Evolutionary conservation across 2,329 filamentous ascomycete genomes (phyloP), one percentile per base, ranked within the genome.

Genomic region (Claviceps purpurea): DNA sequence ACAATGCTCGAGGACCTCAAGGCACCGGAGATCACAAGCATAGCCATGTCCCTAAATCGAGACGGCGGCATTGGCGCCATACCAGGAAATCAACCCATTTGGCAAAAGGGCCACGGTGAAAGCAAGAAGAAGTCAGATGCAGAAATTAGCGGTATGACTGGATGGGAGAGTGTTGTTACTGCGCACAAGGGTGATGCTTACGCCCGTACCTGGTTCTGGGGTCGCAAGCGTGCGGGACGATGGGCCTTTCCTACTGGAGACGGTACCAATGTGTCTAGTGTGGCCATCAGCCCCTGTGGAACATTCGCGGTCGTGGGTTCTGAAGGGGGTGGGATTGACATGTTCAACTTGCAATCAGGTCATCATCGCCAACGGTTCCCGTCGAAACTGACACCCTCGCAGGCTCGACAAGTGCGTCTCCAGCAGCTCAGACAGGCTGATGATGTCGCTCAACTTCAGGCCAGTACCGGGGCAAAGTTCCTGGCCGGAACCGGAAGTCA

Each of bases 201-300:
- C 63, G 93, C 89, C 18, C 81, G 93, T 50, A 97, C 93, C 1
- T 98, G 93, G 93, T 96, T 96, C 69, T 97, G 93, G 90, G 93
- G 91, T 5, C 84, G 89, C 52, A 96, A 94, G 69, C 83, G 85
- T 60, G 90, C 93, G 48, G 93, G 93, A 11, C 78, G 93, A 56
- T 98, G 93, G 93, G 85, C 87, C 0, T 88, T 98, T 59, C 82
- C 87, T 57, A 96, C 90, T 0, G 79, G 85, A 42, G 93, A 98
- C 68, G 79, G 80, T 18, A 78, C 81, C n/a, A 79, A 89, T 61
- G 91, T 95, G 54, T 80, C 85, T 57, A 91, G 87, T 50, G 89
- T 98, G 20, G 80, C 89, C 11, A 85, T 98, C 55, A 95, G 88
- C 51, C 79, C 88, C 1, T 98, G 93, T 61, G 93, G 93, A 52